Evolutionary conservation across 352 stramenopile species (phyloP).

Genomic region (Phytophthora rubi): DNA sequence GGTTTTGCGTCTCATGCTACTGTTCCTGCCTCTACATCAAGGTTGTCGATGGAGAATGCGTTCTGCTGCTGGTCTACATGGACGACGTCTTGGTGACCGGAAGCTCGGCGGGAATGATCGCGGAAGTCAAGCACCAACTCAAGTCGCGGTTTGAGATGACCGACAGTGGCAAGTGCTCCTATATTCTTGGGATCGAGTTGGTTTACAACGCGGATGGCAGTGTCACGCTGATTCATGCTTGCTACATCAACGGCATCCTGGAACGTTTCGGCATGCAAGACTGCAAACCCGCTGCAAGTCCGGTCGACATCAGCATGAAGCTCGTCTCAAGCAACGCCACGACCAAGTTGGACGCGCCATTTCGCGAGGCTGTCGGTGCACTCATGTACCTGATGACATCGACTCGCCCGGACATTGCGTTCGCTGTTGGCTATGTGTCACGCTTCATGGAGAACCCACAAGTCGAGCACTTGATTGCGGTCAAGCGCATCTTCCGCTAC

Average conservation of each 20-base stretch:
- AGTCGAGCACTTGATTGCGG: constrained; percentile 22
- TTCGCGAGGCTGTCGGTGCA: constrained; percentile 20
- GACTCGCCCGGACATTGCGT: constrained; percentile 27
- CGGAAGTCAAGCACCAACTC: constrained; percentile 16
- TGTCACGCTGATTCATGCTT: background rate
- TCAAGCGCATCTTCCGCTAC: constrained; percentile 21
- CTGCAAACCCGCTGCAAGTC: constrained; percentile 7
- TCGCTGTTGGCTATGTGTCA: constrained; percentile 17
- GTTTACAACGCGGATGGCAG: constrained; percentile 11
- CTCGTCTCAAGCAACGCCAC: constrained; percentile 5
- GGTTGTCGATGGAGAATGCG: no score
- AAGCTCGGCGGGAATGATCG: constrained; percentile 3
- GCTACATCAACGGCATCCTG: constrained; percentile 13
- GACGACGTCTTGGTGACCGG: constrained; percentile 22
- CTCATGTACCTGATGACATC: constrained; percentile 33
- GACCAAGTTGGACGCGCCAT: constrained; percentile 19
- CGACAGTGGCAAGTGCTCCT: constrained; percentile 22
- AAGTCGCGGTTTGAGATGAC: constrained; percentile 32
- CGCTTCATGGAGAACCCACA: constrained; percentile 33
- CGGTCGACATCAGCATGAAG: constrained; percentile 7
- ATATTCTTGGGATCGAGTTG: constrained; percentile 20
- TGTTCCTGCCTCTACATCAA: no score
- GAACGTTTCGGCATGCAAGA: constrained; percentile 15
- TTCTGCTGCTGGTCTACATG: no score
- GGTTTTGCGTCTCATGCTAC: no score